These are phyloP conservation scores for Silene latifolia DNA, from an alignment of 148 eudicot species.

Conservation along the genomic window DNA sequence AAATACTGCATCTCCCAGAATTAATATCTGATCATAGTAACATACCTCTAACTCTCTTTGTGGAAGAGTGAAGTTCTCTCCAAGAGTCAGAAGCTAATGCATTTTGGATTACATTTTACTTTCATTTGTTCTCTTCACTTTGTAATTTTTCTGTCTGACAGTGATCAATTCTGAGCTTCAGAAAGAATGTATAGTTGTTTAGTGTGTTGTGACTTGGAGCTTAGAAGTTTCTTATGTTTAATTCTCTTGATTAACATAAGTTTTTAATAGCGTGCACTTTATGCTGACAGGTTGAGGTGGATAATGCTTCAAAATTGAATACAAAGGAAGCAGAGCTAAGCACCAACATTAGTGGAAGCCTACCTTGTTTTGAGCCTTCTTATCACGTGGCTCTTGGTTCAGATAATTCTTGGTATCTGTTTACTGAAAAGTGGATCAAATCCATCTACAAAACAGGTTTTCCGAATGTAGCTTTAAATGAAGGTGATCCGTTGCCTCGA, in stretches of 20 bases:
- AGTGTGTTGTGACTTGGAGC: neutral
- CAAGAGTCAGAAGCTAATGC: neutral
- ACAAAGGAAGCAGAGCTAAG: conserved; percentile 30
- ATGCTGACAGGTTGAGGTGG: conserved; percentile 48
- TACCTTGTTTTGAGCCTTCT: conserved; percentile 44
- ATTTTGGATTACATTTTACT: neutral
- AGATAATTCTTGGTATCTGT: conserved; percentile 98
- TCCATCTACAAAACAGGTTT: conserved; percentile 77
- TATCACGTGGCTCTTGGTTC: conserved; percentile 98
- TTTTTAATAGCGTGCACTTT: conserved; percentile 9
- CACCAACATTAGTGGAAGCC: conserved; percentile 24
- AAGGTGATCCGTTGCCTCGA: conserved; percentile 67
- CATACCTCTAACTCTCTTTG: neutral
- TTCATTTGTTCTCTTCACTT: neutral
- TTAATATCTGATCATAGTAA: neutral
- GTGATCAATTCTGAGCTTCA: neutral
- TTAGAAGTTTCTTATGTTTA: neutral
- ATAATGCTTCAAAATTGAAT: conserved; percentile 42
- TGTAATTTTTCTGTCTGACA: neutral
- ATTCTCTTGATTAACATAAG: conserved; percentile 2
- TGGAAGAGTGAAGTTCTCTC: neutral
- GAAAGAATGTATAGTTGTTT: neutral
- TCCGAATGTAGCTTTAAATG: conserved; percentile 69
- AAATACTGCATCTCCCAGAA: neutral
- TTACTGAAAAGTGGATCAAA: conserved; percentile 95